These are phyloP conservation scores for Hypsizygus marmoreus DNA, from an alignment of 768 basidiomycete genomes.

Conservation along the genomic window DNA sequence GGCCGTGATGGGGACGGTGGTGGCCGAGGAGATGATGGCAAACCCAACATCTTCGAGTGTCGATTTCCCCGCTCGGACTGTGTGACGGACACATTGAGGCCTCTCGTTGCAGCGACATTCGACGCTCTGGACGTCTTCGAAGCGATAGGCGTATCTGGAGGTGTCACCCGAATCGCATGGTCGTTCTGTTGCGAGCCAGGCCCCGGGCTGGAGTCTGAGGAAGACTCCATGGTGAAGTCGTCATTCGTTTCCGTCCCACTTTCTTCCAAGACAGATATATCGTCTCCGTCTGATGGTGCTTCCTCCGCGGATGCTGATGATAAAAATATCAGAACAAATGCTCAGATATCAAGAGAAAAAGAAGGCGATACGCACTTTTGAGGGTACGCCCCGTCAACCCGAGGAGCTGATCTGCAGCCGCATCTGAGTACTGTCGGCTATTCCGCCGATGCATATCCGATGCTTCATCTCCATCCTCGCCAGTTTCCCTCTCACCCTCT, in stretches of 20 bases:
- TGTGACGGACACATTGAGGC: constrained; percentile 64
- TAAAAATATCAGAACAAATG: constrained; percentile 17
- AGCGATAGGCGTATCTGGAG: constrained; percentile 44
- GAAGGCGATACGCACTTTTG: constrained; percentile 49
- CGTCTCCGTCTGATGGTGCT: constrained; percentile 69
- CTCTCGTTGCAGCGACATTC: constrained; percentile 62
- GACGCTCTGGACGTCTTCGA: constrained; percentile 54
- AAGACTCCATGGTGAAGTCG: constrained; percentile 51
- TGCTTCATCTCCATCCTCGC: constrained; percentile 23
- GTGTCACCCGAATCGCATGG: constrained; percentile 32
- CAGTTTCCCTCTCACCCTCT: constrained; percentile 24
- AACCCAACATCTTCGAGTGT: constrained; percentile 63
- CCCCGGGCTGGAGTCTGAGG: constrained; percentile 43
- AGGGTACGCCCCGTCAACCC: constrained; percentile 74
- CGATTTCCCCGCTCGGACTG: constrained; percentile 57
- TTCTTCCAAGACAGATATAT: constrained; percentile 66
- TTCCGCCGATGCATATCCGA: constrained; percentile 65
- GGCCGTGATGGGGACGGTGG: constrained; percentile 40
- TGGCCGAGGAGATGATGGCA: constrained; percentile 59
- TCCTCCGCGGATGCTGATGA: constrained; percentile 54
- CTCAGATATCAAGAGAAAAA: constrained; percentile 10
- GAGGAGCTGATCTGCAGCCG: constrained; percentile 80
- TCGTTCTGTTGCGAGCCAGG: constrained; percentile 26
- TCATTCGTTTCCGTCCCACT: constrained; percentile 76
- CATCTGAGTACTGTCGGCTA: constrained; percentile 81